Evolutionary conservation across 2,329 filamentous ascomycete species (phyloP), one percentile per base, ranked within the genome.

Genomic region (Akanthomyces uredinophilus): DNA sequence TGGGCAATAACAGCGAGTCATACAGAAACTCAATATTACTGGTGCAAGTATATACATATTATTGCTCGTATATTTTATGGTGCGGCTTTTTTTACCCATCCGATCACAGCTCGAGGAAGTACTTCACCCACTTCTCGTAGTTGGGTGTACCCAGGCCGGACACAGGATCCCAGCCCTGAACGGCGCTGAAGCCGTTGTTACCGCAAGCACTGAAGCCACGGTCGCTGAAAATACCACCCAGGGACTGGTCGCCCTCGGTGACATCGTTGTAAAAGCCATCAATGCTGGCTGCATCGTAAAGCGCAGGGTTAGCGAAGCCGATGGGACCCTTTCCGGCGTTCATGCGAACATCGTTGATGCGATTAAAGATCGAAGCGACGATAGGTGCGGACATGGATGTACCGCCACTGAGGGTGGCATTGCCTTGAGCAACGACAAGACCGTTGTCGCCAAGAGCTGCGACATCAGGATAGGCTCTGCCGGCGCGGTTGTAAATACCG

Each of bases 361-460:
- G 63, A 18, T 62, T 66, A 35, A 69, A 62, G 27, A 69, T 60
- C 14, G 64, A 51, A 18, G 65, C 65, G 18, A 66, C 32, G 13
- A 69, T 55, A 7, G 67, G 67, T 5, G 65, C 52, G 6, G 66
- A 56, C 39, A 64, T 60, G n/a, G 59, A 64, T 4, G 67, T 66
- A 7, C 60, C 60, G 1, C 81, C 82, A 58, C 74, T 81, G 0
- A 81, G 75, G 24, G 79, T 71, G 0, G 68, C 66, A 7, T 70
- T 69, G 20, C 78, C 78, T 53, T 81, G 72, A 29, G 80, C 71
- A 1, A 76, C 78, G 6, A 80, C 71, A 41, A 76, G 73, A 64
- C 75, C 79, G 59, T 75, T 77, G 5, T 75, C 77, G 5, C 77
- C 78, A 27, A 78, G 77, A 18, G 75, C 77, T 5, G 71, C 67